Percentiles rank a stretch among this genome's conserved stretches.
These are phyloP conservation scores for Nitzschia putrida DNA, from an alignment of 108 stramenopile genomes.

Conservation along the genomic window DNA sequence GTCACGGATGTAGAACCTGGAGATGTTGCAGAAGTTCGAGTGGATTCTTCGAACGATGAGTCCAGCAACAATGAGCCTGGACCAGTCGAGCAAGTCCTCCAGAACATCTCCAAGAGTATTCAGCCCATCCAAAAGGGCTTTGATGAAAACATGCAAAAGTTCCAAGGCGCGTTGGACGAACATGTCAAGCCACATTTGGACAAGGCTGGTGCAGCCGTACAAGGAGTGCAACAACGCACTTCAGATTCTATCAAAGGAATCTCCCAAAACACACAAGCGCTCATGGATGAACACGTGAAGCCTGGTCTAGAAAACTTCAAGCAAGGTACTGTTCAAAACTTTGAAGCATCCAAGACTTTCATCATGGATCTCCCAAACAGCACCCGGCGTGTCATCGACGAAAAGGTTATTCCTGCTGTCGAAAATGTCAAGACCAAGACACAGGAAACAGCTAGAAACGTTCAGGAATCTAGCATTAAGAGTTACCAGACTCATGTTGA, in stretches of 20 bases:
- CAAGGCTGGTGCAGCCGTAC: not conserved
- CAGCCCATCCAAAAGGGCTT: conserved; percentile 11
- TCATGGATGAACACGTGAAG: conserved; percentile 12
- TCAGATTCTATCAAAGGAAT: not conserved
- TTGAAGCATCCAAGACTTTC: conserved; percentile 4
- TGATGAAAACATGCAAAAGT: not conserved
- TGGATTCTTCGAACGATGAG: conserved; percentile 11
- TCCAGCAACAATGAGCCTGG: not conserved
- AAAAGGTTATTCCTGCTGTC: conserved; percentile 1
- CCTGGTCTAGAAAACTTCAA: conserved; percentile 11
- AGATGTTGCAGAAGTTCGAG: conserved; percentile 2
- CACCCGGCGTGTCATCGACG: conserved; percentile 12
- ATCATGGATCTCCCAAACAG: not conserved
- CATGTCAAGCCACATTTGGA: conserved; percentile 2
- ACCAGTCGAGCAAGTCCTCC: conserved; percentile 3
- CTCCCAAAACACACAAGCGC: not conserved
- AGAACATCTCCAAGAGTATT: conserved; percentile 6
- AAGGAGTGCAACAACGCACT: not conserved
- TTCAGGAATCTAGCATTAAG: not conserved
- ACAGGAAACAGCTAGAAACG: not conserved
- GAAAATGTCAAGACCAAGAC: conserved; percentile 6
- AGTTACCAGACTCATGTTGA: conserved; percentile 12
- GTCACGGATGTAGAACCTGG: conserved; percentile 4
- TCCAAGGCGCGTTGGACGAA: conserved; percentile 19
- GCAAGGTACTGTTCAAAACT: conserved; percentile 8